These are phyloP conservation scores for Chlorella vulgaris DNA, from an alignment of 139 green algal genomes.

Conservation along the genomic window DNA sequence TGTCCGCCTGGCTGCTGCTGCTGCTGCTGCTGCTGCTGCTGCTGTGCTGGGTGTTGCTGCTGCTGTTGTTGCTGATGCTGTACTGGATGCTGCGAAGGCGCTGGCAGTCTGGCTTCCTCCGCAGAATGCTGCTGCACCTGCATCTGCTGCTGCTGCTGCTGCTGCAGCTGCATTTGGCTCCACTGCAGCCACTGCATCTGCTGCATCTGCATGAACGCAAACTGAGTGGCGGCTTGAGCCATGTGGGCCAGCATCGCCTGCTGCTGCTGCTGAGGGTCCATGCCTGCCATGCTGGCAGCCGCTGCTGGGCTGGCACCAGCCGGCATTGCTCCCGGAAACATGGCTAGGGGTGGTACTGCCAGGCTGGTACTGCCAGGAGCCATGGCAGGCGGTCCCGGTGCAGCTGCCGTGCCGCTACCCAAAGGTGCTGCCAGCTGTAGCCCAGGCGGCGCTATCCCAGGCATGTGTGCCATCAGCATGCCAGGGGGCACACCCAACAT, in stretches of 20 bases:
- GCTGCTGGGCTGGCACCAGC: neutral
- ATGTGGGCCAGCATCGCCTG: slow-evolving; percentile 17
- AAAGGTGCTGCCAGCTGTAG: too few species aligned
- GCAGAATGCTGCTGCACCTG: neutral
- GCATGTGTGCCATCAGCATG: slow-evolving; percentile 1
- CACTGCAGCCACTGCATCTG: slow-evolving; percentile 9
- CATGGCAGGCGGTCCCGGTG: too few species aligned
- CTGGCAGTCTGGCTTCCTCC: neutral
- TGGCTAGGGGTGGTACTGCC: too few species aligned
- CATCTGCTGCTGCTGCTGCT: neutral
- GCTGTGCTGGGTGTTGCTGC: too few species aligned
- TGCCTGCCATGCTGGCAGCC: neutral
- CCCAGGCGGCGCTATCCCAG: too few species aligned
- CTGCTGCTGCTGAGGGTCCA: slow-evolving; percentile 22
- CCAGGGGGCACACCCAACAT: neutral
- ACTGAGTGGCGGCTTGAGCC: neutral
- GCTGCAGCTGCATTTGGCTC: neutral
- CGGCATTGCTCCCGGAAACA: too few species aligned
- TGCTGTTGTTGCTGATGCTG: slow-evolving; percentile 6
- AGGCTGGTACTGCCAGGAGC: too few species aligned
- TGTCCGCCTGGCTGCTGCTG: too few species aligned
- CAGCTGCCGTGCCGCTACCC: too few species aligned
- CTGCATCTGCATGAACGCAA: slow-evolving; percentile 24
- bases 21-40: too few species aligned
- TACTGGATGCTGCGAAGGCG: too few species aligned